These are phyloP conservation scores for Pseudogymnoascus sp. DNA, from an alignment of 2,329 filamentous ascomycete genomes.

Conservation along the genomic window DNA sequence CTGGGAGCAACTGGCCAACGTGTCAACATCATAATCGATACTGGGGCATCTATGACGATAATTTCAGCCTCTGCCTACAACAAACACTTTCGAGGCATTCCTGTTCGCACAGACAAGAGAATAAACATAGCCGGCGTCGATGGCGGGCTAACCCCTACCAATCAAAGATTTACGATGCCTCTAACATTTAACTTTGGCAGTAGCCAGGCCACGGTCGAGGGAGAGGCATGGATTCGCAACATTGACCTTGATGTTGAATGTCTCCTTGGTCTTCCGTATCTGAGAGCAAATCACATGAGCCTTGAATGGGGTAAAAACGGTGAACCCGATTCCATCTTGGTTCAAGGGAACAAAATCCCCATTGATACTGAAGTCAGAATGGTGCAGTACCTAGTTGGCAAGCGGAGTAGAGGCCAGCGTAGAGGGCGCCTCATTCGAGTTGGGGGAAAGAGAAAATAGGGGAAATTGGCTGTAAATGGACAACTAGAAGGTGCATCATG, in stretches of 20 bases:
- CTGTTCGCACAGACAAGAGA: background rate
- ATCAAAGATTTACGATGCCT: background rate
- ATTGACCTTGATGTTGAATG: background rate
- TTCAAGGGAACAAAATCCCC: background rate
- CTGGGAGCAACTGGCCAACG: background rate
- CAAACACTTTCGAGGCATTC: background rate
- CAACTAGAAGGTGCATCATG: background rate
- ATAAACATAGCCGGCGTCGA: background rate
- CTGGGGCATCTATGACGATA: background rate
- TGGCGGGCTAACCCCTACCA: background rate
- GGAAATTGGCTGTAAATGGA: background rate
- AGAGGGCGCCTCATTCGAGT: background rate
- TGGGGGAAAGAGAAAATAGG: background rate
- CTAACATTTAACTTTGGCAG: background rate
- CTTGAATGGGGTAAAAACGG: constrained; percentile 3
- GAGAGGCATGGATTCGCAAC: background rate
- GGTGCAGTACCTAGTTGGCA: background rate
- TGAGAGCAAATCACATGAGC: background rate
- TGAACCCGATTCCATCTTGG: background rate
- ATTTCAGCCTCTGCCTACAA: background rate
- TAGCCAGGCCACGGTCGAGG: background rate
- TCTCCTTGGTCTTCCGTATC: background rate
- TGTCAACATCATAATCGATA: background rate
- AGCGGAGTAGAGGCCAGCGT: background rate
- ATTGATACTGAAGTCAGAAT: background rate